Evolutionary conservation across 306 rosid species (phyloP).

Genomic region (Citrullus mucosospermus): DNA sequence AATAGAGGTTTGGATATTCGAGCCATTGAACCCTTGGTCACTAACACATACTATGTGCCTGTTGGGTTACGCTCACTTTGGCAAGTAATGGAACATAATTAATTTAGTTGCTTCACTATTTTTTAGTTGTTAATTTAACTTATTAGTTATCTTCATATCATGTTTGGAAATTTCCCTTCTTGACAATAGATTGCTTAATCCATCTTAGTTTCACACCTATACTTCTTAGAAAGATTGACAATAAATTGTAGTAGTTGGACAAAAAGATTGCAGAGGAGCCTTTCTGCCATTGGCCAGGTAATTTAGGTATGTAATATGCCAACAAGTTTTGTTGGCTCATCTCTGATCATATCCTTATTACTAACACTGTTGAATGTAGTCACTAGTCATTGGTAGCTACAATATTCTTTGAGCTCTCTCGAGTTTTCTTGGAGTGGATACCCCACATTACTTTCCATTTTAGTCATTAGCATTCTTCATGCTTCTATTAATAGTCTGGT

Average conservation of each 20-base stretch:
- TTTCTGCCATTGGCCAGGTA: background rate
- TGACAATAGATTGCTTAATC: background rate
- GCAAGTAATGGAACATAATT: background rate
- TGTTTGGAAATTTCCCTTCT: background rate
- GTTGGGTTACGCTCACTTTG: too few species aligned
- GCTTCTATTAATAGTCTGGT: background rate
- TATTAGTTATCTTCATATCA: background rate
- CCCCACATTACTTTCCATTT: background rate
- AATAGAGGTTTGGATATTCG: too few species aligned
- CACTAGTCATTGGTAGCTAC: background rate
- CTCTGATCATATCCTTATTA: background rate
- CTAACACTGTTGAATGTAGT: background rate
- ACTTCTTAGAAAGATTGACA: background rate
- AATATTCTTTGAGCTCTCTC: background rate
- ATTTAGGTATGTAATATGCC: background rate
- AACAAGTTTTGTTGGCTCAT: background rate
- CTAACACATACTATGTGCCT: too few species aligned
- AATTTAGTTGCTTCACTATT: background rate
- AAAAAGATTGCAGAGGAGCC: background rate
- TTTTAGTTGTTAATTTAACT: background rate
- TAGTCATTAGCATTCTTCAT: background rate
- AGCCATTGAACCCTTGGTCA: too few species aligned
- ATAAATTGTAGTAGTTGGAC: background rate
- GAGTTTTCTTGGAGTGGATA: background rate
- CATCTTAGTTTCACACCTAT: conserved; percentile 1